Conservation (phyloP, 2,329 filamentous ascomycete species). For the Talaromyces sp. region DNA sequence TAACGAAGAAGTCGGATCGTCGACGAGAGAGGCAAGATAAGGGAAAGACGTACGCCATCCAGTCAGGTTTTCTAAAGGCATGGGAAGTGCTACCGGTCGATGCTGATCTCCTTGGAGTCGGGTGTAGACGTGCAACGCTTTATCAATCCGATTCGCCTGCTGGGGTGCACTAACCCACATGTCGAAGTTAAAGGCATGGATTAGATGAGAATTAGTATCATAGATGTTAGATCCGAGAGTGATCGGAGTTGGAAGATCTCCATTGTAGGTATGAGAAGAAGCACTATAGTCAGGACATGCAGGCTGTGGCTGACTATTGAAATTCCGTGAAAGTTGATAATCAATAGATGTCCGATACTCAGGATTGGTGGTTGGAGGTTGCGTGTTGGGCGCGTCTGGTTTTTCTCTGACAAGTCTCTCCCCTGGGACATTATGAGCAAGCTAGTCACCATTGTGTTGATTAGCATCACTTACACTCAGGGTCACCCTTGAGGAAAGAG, state of each 20-base stretch:
- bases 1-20: slow-evolving; percentile 29
- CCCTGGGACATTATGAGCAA: slow-evolving; percentile 22
- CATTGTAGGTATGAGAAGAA: slow-evolving; percentile 29
- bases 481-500: slow-evolving; percentile 49
- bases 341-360: slow-evolving; percentile 32
- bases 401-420: slow-evolving; percentile 37
- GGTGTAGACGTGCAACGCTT: slow-evolving; percentile 42
- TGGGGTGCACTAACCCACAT: slow-evolving; percentile 43
- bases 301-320: slow-evolving; percentile 23
- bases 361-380: slow-evolving; percentile 27
- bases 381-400: slow-evolving; percentile 29
- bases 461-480: slow-evolving; percentile 42
- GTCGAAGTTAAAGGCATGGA: slow-evolving; percentile 39
- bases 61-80: slow-evolving; percentile 35
- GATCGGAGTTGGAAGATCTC: slow-evolving; percentile 32
- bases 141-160: slow-evolving; percentile 32
- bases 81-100: slow-evolving; percentile 30
- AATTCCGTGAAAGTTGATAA: slow-evolving; percentile 27
- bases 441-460: slow-evolving; percentile 10
- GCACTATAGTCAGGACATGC: slow-evolving; percentile 30
- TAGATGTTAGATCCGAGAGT: slow-evolving; percentile 31
- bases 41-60: slow-evolving; percentile 42
- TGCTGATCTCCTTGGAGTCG: slow-evolving; percentile 37
- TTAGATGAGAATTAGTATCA: slow-evolving; percentile 24
- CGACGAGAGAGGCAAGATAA: slow-evolving; percentile 32